phyloP scores from a whole-genome alignment of 352 stramenopile species.

The Phytophthora agathidicida region DNA sequence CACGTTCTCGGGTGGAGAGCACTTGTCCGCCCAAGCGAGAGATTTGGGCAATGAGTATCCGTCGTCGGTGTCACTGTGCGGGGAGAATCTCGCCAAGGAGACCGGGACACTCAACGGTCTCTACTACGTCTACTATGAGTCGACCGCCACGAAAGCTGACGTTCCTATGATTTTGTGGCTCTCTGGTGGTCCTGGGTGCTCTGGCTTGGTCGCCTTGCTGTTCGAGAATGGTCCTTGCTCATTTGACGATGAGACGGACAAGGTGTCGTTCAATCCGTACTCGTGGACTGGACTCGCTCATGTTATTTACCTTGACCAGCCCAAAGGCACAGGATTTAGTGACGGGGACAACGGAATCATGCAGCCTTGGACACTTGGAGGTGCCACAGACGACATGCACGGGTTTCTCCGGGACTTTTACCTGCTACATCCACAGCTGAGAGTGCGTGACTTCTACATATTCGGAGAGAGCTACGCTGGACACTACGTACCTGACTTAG shows the following conservation, averaged over 20 bases:
- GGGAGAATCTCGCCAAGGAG: conserved; percentile 60
- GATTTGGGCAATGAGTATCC: conserved; percentile 27
- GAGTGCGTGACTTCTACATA: conserved; percentile 86
- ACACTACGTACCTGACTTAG: conserved; percentile 94
- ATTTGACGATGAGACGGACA: conserved; percentile 67
- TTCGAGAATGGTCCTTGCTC: conserved; percentile 97
- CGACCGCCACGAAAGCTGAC: conserved; percentile 18
- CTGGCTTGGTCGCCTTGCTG: conserved; percentile 91
- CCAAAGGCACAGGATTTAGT: conserved; percentile 80
- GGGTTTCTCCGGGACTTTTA: conserved; percentile 69
- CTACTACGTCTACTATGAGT: conserved; percentile 82
- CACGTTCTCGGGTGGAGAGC: conserved; percentile 7
- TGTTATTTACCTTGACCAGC: conserved; percentile 98
- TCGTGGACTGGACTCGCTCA: conserved; percentile 95
- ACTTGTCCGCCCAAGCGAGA: conserved; percentile 31
- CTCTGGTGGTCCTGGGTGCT: conserved; percentile 96
- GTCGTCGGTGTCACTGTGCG: conserved; percentile 55
- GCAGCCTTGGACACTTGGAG: conserved; percentile 50
- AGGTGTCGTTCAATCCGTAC: conserved; percentile 87
- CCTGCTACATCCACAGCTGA: conserved; percentile 40
- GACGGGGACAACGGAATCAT: conserved; percentile 5
- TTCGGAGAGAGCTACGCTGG: conserved; percentile 96
- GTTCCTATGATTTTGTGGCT: conserved; percentile 96
- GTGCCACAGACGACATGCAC: conserved; percentile 54
- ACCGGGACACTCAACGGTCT: conserved; percentile 67